Evolutionary conservation across 495 filamentous ascomycete species (phyloP), one percentile per base, ranked within the genome.

Genomic region (Terfezia claveryi): DNA sequence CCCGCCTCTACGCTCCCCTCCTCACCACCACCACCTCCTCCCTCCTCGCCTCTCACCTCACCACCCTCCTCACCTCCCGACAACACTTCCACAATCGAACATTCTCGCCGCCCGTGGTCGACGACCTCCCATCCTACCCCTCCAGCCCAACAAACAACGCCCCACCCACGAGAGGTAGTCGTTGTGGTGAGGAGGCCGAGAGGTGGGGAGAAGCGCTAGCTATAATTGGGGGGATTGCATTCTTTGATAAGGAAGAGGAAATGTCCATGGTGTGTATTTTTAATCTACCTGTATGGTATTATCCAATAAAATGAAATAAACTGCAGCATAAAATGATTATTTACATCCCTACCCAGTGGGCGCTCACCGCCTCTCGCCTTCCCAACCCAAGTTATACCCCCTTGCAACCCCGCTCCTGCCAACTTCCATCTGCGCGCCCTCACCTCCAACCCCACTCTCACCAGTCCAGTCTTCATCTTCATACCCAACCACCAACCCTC

Each of bases 381-480:
- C 68, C 51, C 74, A 75, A 17, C 83, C 85, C 55, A 91, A 80
- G 0, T 72, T 78, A 73, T 99, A 99, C 1, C 89, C 92, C 64
- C 83, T 82, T 49, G 91, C 91, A 54, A 94, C 79, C 10, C 92
- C 92, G 60, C 80, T 82, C 65, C 86, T 80, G 27, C 91, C 91
- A 66, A 92, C 80, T 65, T 93, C 83, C 54, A 87, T 73, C 38
- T 68, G 53, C 8, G 77, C 76, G 23, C 76, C 74, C 38, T 72
- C 68, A 12, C 57, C 61, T 36, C 52, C 60, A 17, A 50, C 76
- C 23, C 76, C 74, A 38, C 71, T 67, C 11, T 56, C 61, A 36
- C 50, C 62, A 36, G 1, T 20, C 11, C 55, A 60, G 10, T 77
- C 72, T 11, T 76, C 73, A 10, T 81, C 76, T 46, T 82, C 78